Evolutionary conservation across 2,329 filamentous ascomycete genomes (phyloP).

Genomic region (Teratosphaeria zuluensis): DNA sequence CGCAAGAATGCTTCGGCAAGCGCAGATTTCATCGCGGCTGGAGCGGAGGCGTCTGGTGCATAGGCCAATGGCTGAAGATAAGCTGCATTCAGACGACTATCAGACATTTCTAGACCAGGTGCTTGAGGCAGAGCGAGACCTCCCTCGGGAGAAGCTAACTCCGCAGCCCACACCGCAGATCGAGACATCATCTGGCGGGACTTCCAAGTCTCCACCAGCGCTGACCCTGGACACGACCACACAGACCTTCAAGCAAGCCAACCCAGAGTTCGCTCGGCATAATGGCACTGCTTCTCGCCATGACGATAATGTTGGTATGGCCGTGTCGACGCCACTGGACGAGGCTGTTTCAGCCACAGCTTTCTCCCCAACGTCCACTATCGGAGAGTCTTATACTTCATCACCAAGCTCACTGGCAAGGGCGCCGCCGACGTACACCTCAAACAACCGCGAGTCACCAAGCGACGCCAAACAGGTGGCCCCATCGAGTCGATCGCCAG

Average conservation of each 20-base stretch:
- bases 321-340: not conserved
- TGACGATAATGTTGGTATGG: not conserved
- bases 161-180: not conserved
- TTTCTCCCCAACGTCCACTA: not conserved
- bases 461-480: not conserved
- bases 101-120: slow-evolving; percentile 4
- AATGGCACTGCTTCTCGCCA: not conserved
- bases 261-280: not conserved
- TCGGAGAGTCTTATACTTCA: not conserved
- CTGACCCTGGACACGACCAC: not conserved
- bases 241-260: not conserved
- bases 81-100: slow-evolving; percentile 7
- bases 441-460: not conserved
- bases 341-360: not conserved
- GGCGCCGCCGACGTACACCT: not conserved
- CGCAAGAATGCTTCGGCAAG: slow-evolving; percentile 8
- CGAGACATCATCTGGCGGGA: not conserved
- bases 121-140: slow-evolving; percentile 5
- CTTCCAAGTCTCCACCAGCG: not conserved
- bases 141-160: not conserved
- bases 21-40: slow-evolving; percentile 4
- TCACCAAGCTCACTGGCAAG: not conserved
- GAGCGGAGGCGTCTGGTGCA: slow-evolving; percentile 1
- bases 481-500: not conserved
- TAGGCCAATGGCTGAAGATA: slow-evolving; percentile 1